phyloP scores from a whole-genome alignment of 176 grass and related monocot species.

The Zoysia pacifica region DNA sequence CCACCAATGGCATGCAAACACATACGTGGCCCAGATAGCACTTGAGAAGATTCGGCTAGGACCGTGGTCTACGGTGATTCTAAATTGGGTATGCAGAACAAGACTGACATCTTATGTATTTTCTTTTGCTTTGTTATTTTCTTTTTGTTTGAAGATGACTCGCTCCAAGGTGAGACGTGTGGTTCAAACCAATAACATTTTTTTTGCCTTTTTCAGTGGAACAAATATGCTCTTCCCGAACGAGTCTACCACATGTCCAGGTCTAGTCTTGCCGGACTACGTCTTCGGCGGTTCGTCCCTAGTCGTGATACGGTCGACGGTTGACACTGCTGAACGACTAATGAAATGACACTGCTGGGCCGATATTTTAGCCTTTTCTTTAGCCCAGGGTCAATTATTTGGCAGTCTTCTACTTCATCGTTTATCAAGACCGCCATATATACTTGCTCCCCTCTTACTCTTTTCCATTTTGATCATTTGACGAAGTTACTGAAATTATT shows the following conservation, averaged over 20 bases:
- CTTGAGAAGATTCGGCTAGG: background rate
- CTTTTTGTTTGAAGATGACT: background rate
- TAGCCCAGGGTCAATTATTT: background rate
- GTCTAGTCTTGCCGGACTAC: background rate
- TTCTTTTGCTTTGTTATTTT: background rate
- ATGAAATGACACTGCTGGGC: background rate
- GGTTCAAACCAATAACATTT: background rate
- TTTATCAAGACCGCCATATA: background rate
- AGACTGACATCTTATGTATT: background rate
- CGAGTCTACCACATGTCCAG: background rate
- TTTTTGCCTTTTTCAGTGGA: background rate
- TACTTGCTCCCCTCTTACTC: too few relatives aligned
- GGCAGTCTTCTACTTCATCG: background rate
- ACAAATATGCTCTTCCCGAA: background rate
- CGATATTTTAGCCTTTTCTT: background rate
- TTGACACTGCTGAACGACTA: background rate
- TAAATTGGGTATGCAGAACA: background rate
- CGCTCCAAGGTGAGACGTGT: background rate
- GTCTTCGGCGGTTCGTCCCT: background rate
- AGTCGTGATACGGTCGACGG: background rate
- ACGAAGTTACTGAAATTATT: too few relatives aligned
- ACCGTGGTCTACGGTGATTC: background rate
- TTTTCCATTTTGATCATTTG: too few relatives aligned
- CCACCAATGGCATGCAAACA: background rate
- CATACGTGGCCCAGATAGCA: background rate